phyloP scores from a whole-genome alignment of 805 yeast species.

The Ogataea populi-albae region DNA sequence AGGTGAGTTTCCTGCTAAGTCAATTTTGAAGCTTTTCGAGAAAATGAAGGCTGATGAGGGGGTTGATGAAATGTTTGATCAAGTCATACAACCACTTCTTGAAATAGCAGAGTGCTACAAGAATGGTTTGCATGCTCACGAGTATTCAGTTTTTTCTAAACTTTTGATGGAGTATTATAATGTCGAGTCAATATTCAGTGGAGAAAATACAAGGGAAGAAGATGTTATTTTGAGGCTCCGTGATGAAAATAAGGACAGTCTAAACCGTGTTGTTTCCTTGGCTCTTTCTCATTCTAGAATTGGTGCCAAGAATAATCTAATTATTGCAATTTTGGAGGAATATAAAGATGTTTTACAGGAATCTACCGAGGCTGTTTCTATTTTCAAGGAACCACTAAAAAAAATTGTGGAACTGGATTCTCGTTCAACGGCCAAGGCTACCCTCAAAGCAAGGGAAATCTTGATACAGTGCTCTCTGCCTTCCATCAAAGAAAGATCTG shows the following conservation, averaged over 20 bases:
- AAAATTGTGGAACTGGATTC: slow-evolving; percentile 84
- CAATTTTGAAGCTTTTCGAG: slow-evolving; percentile 66
- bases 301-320: slow-evolving; percentile 86
- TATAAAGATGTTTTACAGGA: slow-evolving; percentile 79
- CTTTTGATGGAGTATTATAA: slow-evolving; percentile 70
- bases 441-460: slow-evolving; percentile 93
- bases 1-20: slow-evolving; percentile 93
- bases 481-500: slow-evolving; percentile 91
- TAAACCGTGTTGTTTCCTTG: slow-evolving; percentile 65
- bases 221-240: slow-evolving; percentile 84
- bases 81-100: slow-evolving; percentile 68
- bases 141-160: slow-evolving; percentile 67
- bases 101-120: slow-evolving; percentile 67
- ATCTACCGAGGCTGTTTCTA: slow-evolving; percentile 61
- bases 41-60: slow-evolving; percentile 50
- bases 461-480: slow-evolving; percentile 96
- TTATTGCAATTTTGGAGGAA: slow-evolving; percentile 77
- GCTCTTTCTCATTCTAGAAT: slow-evolving; percentile 91
- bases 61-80: slow-evolving; percentile 48
- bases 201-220: slow-evolving; percentile 76
- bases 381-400: slow-evolving; percentile 70
- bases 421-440: slow-evolving; percentile 88
- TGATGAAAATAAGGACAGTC: slow-evolving; percentile 78
- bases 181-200: slow-evolving; percentile 76
- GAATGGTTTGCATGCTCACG: slow-evolving; percentile 80